phyloP scores from a whole-genome alignment of 1,284 basidiomycete genomes.

The Sporisorium exsertum region DNA sequence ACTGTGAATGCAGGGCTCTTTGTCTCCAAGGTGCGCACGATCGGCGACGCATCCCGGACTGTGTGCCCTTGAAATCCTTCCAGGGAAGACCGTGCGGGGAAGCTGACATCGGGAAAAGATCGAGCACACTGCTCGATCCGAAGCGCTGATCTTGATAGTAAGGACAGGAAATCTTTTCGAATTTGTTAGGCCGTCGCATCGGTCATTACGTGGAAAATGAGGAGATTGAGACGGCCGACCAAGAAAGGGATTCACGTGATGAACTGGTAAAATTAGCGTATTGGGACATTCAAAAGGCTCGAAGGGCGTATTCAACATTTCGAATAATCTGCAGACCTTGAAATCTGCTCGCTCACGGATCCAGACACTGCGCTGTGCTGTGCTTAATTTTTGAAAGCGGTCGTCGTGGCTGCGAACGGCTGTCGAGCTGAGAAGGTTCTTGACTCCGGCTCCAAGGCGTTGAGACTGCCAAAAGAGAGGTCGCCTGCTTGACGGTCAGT shows the following conservation, averaged over 20 bases:
- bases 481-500: neutral
- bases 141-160: no score
- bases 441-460: no score
- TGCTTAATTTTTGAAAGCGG: neutral
- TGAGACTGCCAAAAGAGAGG: no score
- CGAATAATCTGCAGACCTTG: neutral
- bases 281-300: neutral
- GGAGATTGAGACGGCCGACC: neutral
- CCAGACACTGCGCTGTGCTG: conserved; percentile 5
- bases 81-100: no score
- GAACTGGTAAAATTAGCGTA: neutral
- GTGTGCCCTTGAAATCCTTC: neutral
- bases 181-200: neutral
- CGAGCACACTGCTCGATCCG: neutral
- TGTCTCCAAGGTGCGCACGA: neutral
- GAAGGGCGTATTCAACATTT: neutral
- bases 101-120: neutral
- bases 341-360: neutral
- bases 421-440: neutral
- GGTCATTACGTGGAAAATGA: neutral
- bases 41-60: neutral
- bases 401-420: neutral
- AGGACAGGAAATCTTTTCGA: neutral
- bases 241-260: neutral
- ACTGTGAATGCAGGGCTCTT: no score